Base-by-base conservation (phyloP, 176 grass and related monocot species). In the Musa acuminata region DNA sequence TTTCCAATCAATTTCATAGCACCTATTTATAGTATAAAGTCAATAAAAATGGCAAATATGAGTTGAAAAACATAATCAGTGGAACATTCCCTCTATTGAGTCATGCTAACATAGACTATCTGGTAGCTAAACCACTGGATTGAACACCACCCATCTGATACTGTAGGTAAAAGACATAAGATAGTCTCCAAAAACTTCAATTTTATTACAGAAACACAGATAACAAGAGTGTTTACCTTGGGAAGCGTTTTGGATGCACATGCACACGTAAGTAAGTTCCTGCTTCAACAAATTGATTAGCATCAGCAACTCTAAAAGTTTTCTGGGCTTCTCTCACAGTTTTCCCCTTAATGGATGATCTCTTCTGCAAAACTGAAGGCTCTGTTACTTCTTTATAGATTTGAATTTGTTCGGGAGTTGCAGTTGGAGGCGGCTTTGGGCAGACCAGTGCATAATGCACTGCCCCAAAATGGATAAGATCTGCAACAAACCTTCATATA, bases 1-100 rank as follows among this genome's bases (percentile, higher is more conserved):
- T 63, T 88, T 97, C 94, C 94, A 97, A 78, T 97, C 87, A 83
- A 97, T 84, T 87, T 97, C 87, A 78, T 97, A 97, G 26, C 90
- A 93, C 85, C 94, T 97, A 83, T 11, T 13, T 67, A 20, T 23
- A 62, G 65, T 85, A 12, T 1, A 50, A 78, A 25, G 75, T 72
- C n/a, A 77, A 8, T 50, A 16, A 13, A 64, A 76, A 19, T 9
- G 19, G 80, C 1, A 62, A 25, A 0, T 2, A n/a, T 73, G 51
- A 24, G 14, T 13, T 51, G 13, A 13, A 67, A 17, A 54, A 6
- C 9, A 52, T 27, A 2, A 53, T 12, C 21, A 16, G 53, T 22
- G 20, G 13, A 13, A 21, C 57, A 51, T 77, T 1, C 17, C 17
- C 16, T 35, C 48, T 19, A 20, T 11, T 35, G 23, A 11, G 16